Base-by-base conservation (phyloP, 768 basidiomycete genomes). In the Lentinula detonsa region DNA sequence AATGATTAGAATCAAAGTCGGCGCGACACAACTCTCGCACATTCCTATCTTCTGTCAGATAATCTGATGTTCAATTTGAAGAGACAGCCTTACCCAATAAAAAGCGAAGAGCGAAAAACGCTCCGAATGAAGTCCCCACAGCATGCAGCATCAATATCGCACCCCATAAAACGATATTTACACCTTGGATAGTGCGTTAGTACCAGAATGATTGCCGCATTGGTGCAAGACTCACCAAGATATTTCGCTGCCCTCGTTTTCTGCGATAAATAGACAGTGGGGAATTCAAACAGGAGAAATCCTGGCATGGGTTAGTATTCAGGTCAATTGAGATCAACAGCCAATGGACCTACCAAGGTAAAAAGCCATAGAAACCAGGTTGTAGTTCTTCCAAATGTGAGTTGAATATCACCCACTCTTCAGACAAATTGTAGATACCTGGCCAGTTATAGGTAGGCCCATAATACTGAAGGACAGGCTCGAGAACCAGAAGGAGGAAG, bases 1-100 rank as follows among this genome's bases (percentile, higher is more conserved):
- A 45, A 86, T 78, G 42, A 87, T 78, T 56, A 86, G 71, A 69
- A 88, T 83, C 37, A 87, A 73, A 64, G 78, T 83, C 0, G 86
- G 86, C 4, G 84, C 79, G 13, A 87, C 86, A 65, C 85, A 86
- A 63, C 78, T 79, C 69, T 88, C 86, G 66, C 82, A 82, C 86
- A 87, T 85, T 42, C 85, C 85, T 86, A 13, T 37, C 8, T 37
- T 10, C 13, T 0, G 18, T 43, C 8, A 31, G 40, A 23, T 50
- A 28, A 23, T n/a, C 18, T 2, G 18, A 53, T 4, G 8, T 43
- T 28, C 8, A 59, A 56, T 5, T 10, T 13, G 18, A 16, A 13
- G 33, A 8, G 57, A 23, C 9, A 34, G n/a, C 74, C 15, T 63
- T 21, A 81, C 85, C 85, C 18, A 87, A 74, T 13, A 87, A 72